These are phyloP conservation scores for Neolecta irregularis DNA, from an alignment of 1,139 yeast genomes.

Conservation along the genomic window DNA sequence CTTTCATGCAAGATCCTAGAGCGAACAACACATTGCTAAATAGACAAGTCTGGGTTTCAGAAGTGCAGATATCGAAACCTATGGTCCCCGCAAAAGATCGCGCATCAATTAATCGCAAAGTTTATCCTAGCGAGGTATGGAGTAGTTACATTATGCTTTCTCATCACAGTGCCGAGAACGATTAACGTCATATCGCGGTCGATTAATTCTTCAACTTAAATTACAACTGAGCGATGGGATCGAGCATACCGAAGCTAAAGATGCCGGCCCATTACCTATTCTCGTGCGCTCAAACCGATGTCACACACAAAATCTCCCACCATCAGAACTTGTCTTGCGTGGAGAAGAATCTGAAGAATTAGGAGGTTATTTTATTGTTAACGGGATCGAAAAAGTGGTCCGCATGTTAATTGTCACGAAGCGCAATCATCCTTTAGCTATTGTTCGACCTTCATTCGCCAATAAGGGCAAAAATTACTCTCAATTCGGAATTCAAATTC, in stretches of 20 bases:
- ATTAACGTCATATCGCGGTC: slow-evolving; percentile 57
- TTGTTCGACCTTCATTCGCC: slow-evolving; percentile 83
- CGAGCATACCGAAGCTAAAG: slow-evolving; percentile 57
- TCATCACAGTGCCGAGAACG: slow-evolving; percentile 74
- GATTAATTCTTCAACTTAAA: slow-evolving; percentile 57
- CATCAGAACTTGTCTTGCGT: slow-evolving; percentile 57
- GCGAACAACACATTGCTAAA: neutral
- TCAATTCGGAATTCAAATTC: slow-evolving; percentile 80
- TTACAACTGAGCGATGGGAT: slow-evolving; percentile 84
- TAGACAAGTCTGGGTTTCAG: slow-evolving; percentile 49
- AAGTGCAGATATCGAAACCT: slow-evolving; percentile 79
- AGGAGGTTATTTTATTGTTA: slow-evolving; percentile 91
- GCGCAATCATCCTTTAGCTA: slow-evolving; percentile 95
- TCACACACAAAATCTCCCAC: slow-evolving; percentile 70
- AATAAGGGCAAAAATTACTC: slow-evolving; percentile 89
- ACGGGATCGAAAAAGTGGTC: slow-evolving; percentile 89
- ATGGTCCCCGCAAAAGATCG: slow-evolving; percentile 59
- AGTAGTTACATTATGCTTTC: neutral
- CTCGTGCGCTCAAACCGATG: slow-evolving; percentile 86
- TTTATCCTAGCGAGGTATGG: slow-evolving; percentile 49
- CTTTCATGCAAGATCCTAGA: slow-evolving; percentile 27
- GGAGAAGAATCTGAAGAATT: slow-evolving; percentile 91
- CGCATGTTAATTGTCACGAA: slow-evolving; percentile 97
- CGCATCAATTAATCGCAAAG: slow-evolving; percentile 60
- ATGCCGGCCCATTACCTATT: slow-evolving; percentile 80